Base-by-base conservation (phyloP, 2,329 filamentous ascomycete species). In the Ophiostoma tasmaniense region DNA sequence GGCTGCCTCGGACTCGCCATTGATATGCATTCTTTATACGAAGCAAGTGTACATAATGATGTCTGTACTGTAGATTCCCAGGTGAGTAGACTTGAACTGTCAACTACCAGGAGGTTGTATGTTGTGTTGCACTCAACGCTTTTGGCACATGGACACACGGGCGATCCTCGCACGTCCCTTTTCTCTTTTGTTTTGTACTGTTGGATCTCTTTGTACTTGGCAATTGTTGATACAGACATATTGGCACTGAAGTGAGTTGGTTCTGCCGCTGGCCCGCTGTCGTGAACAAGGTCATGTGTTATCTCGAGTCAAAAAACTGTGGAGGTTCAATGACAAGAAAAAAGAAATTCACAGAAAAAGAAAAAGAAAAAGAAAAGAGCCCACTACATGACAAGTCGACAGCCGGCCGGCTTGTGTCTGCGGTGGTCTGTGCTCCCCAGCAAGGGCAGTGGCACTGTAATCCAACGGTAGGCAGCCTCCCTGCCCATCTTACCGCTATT, bases 121-220 rank as follows among this genome's bases (percentile, higher is more conserved):
- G 17, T 28, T 39, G 62, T 28, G 37, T 67, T 39, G 30, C 65
- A 37, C 59, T 22, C 33, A 30, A 62, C 52, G 35, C 20, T 28
- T 67, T 62, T 62, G 39, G 39, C 64, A 64, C 28, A 64, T 64
- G 59, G 68, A 55, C 52, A 33, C 62, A 62, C 61, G 30, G 62
- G 67, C 39, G 65, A 62, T 69, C 68, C 39, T 69, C 65, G 64
- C 68, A 69, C 59, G 65, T 69, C 68, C 68, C 45, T 66, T 39
- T 66, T 61, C 68, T 35, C 64, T 39, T 66, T 61, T 20, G 11
- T 1, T 25, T 8, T 33, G 45, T 20, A 11, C 3, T 25, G 50
- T 55, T 55, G 13, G 45, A 50, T 50, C 45, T n/a, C 7, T 22
- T 50, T 50, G 45, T 50, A 13, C 13, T 33, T 33, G 8, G 33